Base-by-base conservation (phyloP, 352 stramenopile species). In the Phytophthora cryptogea region DNA sequence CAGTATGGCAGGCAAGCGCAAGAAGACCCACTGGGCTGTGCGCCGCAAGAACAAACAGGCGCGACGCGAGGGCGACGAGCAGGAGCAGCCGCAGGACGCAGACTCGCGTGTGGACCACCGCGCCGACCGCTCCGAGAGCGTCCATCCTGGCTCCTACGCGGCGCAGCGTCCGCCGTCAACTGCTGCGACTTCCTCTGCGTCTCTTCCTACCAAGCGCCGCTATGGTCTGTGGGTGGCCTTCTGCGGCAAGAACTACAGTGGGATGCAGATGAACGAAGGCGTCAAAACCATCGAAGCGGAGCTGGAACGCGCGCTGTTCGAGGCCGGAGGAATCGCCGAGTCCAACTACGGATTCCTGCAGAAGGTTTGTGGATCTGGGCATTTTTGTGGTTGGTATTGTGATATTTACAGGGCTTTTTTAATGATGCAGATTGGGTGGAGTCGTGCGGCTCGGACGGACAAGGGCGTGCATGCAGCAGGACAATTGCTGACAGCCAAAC, bases 221-320 rank as follows among this genome's bases (percentile, higher is more conserved):
- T 96, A 95, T 51, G 89, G 78, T 26, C 64, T 96, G 37, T 90
- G 89, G 82, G 66, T 96, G 58, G 84, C 83, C 23, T 96, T 95
- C 66, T 95, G 89, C 48, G 89, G 89, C 40, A 93, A 92, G 60
- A 79, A 91, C 31, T 96, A 96, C 71, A 92, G 85, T 47, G 89
- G 89, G 23, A 93, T 95, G 84, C 89, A 97, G 64, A 90, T 95
- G 85, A 97, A 97, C 45, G 76, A 92, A 53, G 83, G 84, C 53
- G 86, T 96, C 20, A 74, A 86, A 57, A 97, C 91, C 17, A 92
- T 97, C 54, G 91, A 97, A 51, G 83, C 87, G 14, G 91, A 97
- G 69, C 69, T 97, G 28, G 89, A 96, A 67, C 77, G 79, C 17
- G 91, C 90, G 49, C 63, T 97, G 48, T 96, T 92, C 52, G 75